Evolutionary conservation across 108 stramenopile genomes (phyloP).

Genomic region (Cyclostephanos invisitatus): DNA sequence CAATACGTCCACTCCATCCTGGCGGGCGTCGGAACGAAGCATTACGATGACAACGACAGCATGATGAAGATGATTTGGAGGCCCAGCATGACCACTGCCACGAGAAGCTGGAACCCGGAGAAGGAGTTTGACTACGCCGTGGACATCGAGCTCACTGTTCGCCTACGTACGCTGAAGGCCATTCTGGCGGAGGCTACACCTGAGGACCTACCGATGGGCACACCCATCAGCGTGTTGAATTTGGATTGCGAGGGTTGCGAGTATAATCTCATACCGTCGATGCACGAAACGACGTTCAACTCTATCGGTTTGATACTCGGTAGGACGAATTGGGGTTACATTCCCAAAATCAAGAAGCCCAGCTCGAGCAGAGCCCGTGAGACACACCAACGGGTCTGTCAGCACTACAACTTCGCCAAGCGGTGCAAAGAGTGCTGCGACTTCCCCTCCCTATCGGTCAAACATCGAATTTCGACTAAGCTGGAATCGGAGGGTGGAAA

Average conservation of each 20-base stretch:
- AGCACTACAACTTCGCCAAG: conserved; percentile 76
- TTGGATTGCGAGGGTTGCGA: conserved; percentile 82
- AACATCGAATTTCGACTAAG: conserved; percentile 32
- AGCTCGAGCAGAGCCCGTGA: conserved; percentile 52
- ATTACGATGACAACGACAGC: conserved; percentile 62
- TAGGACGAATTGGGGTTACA: conserved; percentile 80
- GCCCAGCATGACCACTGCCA: conserved; percentile 63
- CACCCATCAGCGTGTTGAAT: conserved; percentile 73
- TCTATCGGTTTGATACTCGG: conserved; percentile 69
- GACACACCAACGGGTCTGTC: conserved; percentile 75
- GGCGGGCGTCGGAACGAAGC: conserved; percentile 73
- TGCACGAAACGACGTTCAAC: conserved; percentile 68
- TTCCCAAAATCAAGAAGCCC: conserved; percentile 64
- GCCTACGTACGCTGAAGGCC: conserved; percentile 56
- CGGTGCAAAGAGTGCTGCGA: conserved; percentile 77
- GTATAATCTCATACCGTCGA: conserved; percentile 74
- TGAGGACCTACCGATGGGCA: conserved; percentile 48
- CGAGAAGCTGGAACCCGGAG: conserved; percentile 69
- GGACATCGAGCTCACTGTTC: conserved; percentile 68
- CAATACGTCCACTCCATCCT: conserved; percentile 54
- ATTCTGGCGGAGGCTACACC: conserved; percentile 73
- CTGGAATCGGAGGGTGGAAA: conserved; percentile 29
- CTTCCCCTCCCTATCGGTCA: conserved; percentile 60
- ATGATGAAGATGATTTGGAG: conserved; percentile 80
- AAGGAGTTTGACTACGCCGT: conserved; percentile 41